Evolutionary conservation across 2,329 filamentous ascomycete genomes (phyloP).

Genomic region (Colletotrichum caudatum): DNA sequence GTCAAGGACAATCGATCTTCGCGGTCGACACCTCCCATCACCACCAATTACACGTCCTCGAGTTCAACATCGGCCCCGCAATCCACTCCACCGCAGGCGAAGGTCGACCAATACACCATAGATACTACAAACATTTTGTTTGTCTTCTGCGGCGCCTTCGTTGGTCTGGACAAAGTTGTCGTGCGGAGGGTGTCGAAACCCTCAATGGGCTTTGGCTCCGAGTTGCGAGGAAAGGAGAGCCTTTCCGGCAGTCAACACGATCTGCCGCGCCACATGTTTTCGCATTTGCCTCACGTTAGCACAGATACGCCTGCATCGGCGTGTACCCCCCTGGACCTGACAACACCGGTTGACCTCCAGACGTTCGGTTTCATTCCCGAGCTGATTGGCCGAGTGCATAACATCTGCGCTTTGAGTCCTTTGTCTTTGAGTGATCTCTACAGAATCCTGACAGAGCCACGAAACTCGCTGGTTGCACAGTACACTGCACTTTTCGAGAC

Average conservation of each 20-base stretch:
- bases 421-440: conserved; percentile 77
- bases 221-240: conserved; percentile 71
- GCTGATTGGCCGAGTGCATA: conserved; percentile 93
- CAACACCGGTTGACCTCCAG: conserved; percentile 81
- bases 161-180: conserved; percentile 89
- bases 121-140: conserved; percentile 98
- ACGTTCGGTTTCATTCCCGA: conserved; percentile 93
- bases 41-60: conserved; percentile 63
- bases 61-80: conserved; percentile 61
- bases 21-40: conserved; percentile 64
- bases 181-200: conserved; percentile 86
- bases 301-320: conserved; percentile 49
- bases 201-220: conserved; percentile 91
- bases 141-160: conserved; percentile 95
- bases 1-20: conserved; percentile 81
- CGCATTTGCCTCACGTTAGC: conserved; percentile 68
- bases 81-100: conserved; percentile 59
- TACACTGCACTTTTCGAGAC: conserved; percentile 89
- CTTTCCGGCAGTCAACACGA: conserved; percentile 65
- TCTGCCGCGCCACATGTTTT: conserved; percentile 72
- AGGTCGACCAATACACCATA: conserved; percentile 76
- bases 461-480: conserved; percentile 88
- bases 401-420: conserved; percentile 86
- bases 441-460: conserved; percentile 91
- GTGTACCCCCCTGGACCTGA: conserved; percentile 75